Evolutionary conservation across 441 rosid genomes (phyloP).

Genomic region (Populus hybrid): DNA sequence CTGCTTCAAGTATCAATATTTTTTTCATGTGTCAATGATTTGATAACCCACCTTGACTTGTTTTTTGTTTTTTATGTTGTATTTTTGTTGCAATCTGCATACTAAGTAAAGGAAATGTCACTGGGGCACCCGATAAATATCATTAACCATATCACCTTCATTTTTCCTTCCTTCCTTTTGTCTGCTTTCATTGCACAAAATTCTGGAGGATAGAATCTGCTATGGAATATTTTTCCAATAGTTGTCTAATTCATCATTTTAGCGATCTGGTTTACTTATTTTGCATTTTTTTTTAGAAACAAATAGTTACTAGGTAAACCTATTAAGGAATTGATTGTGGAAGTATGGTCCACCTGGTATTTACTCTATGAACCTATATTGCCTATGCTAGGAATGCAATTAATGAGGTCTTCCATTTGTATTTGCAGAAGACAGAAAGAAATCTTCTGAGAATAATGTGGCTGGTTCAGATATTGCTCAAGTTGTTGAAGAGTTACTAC

Average conservation of each 20-base stretch:
- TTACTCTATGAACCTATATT: not conserved
- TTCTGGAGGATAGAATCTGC: too few relatives aligned
- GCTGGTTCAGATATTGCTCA: conserved; percentile 26
- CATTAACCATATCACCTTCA: not conserved
- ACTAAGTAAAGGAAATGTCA: not conserved
- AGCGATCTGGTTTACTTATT: not conserved
- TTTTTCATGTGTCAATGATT: not conserved
- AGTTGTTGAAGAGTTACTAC: conserved; percentile 42
- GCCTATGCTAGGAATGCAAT: not conserved
- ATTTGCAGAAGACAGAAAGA: conserved; percentile 23
- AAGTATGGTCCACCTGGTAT: not conserved
- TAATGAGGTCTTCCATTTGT: conserved; percentile 13
- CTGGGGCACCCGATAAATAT: not conserved
- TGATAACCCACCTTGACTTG: not conserved
- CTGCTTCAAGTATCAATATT: not conserved
- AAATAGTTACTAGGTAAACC: not conserved
- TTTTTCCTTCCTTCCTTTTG: not conserved
- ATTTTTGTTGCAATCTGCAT: not conserved
- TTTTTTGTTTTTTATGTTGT: not conserved
- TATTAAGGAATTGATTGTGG: not conserved
- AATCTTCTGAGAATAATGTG: conserved; percentile 20
- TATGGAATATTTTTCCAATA: not conserved
- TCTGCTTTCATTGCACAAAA: too few relatives aligned
- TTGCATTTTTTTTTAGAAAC: not conserved
- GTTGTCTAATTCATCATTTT: not conserved